Base-by-base conservation (phyloP, 768 basidiomycete genomes). In the Hygrocybe punicea region DNA sequence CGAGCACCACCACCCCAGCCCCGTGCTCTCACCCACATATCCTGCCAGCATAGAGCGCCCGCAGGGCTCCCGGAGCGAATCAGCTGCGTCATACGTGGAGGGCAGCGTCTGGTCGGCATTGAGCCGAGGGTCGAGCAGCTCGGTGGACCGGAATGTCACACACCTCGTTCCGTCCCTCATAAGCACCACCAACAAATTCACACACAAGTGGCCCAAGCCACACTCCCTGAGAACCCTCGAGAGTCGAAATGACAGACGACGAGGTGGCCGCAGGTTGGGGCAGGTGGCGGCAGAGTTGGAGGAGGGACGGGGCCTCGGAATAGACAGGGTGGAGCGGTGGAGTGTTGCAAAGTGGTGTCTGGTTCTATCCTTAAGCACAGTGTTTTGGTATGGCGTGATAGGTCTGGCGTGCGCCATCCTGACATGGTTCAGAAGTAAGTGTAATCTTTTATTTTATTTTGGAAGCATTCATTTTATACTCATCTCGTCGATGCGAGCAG, bases 321-420 rank as follows among this genome's bases (percentile, higher is more conserved):
- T 76, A 7, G 73, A 76, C 49, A 63, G 67, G 34, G 63, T 76
- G 13, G 76, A 73, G 34, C 62, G 69, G n/a, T 88, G 87, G 87
- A 83, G 82, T 14, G 53, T 57, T n/a, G 79, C 78, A 64, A 89
- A 87, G 68, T 85, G 83, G 82, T 76, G 74, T 24, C 68, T 89
- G 40, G 63, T 87, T 16, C 47, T 83, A 14, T 86, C 86, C 3
- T 75, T 84, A 4, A 67, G 72, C 23, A 74, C 75, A 7, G 79
- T 87, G 44, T 79, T 88, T 52, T 66, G 67, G 0, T 86, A 82
- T 68, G 84, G 85, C 1, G 60, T 76, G 4, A 75, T 70, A 2
- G 81, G 79, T 2, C 68, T 89, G 54, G 67, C 76, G 6, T 81
- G 76, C 60, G 77, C 81, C 0, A 62, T 86, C 17, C 69, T 80